A percentile compares a stretch with the other conserved stretches of the same genome.
phyloP scores from a whole-genome alignment of 202 grass and related monocot genomes.

The Schoenoplectus tabernaemontani region DNA sequence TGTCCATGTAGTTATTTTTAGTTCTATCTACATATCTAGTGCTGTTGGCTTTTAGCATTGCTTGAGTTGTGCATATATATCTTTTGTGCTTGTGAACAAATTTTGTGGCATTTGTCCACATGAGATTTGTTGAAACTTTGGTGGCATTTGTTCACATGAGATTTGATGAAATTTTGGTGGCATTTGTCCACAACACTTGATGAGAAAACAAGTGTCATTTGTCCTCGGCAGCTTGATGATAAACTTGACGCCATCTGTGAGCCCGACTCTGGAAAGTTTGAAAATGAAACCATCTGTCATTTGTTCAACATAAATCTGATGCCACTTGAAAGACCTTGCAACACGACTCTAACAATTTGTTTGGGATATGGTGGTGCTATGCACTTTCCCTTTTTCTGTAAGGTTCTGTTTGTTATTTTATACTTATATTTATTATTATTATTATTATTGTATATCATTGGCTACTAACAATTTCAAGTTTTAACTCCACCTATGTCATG shows the following conservation, averaged over 20 bases:
- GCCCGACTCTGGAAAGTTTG: neutral
- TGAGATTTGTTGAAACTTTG: neutral
- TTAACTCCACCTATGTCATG: constrained; percentile 15
- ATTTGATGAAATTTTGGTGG: neutral
- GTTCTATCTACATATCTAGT: neutral
- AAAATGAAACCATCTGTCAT: neutral
- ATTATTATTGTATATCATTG: neutral
- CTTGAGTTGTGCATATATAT: neutral
- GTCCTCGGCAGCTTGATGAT: neutral
- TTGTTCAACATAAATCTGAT: neutral
- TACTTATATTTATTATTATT: neutral
- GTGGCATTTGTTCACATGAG: neutral
- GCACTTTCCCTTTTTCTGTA: neutral
- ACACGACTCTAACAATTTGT: neutral
- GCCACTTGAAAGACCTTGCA: neutral
- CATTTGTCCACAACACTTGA: neutral
- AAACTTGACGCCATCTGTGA: neutral
- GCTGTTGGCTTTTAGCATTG: neutral
- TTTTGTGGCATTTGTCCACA: neutral
- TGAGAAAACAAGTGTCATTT: neutral
- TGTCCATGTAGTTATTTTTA: neutral
- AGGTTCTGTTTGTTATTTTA: neutral
- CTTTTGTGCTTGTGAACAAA: neutral
- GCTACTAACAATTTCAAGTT: constrained; percentile 9
- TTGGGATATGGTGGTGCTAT: neutral